phyloP scores from a whole-genome alignment of 768 basidiomycete species.

The Nidularia sp. region DNA sequence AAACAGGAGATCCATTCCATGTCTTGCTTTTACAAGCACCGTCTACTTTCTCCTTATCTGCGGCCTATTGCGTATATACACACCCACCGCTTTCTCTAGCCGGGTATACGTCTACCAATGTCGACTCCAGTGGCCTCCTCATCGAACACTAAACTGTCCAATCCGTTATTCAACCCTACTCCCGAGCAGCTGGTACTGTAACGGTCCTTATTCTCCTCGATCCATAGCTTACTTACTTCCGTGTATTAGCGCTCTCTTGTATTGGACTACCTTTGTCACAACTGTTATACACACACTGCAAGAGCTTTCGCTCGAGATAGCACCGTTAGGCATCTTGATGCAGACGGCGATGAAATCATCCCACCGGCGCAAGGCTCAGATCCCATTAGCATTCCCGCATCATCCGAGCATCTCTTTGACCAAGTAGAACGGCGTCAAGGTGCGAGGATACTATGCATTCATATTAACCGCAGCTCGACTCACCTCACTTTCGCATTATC shows the following conservation, averaged over 20 bases:
- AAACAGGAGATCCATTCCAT: no score
- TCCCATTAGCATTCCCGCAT: slow-evolving; percentile 8
- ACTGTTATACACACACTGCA: slow-evolving; percentile 69
- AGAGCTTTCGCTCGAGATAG: slow-evolving; percentile 64
- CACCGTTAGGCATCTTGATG: slow-evolving; percentile 56
- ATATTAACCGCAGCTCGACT: neutral
- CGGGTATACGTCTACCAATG: no score
- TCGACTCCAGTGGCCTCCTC: no score
- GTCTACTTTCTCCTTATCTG: no score
- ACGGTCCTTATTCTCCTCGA: neutral
- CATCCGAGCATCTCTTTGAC: slow-evolving; percentile 35
- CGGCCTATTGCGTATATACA: no score
- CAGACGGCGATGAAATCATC: slow-evolving; percentile 65
- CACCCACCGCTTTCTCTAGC: no score
- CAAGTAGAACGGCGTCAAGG: slow-evolving; percentile 53
- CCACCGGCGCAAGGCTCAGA: neutral
- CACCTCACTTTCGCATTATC: neutral
- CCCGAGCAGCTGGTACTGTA: slow-evolving; percentile 34
- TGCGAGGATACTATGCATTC: slow-evolving; percentile 20
- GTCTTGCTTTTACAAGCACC: no score
- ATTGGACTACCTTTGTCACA: slow-evolving; percentile 73
- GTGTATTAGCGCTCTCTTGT: slow-evolving; percentile 56
- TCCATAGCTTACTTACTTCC: neutral
- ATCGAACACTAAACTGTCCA: neutral
- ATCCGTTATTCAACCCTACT: neutral